A percentile compares a stretch with the other conserved stretches of the same genome.
Conservation (phyloP, 371 early-diverging fungal species). For the Syncephalastrum sp. region DNA sequence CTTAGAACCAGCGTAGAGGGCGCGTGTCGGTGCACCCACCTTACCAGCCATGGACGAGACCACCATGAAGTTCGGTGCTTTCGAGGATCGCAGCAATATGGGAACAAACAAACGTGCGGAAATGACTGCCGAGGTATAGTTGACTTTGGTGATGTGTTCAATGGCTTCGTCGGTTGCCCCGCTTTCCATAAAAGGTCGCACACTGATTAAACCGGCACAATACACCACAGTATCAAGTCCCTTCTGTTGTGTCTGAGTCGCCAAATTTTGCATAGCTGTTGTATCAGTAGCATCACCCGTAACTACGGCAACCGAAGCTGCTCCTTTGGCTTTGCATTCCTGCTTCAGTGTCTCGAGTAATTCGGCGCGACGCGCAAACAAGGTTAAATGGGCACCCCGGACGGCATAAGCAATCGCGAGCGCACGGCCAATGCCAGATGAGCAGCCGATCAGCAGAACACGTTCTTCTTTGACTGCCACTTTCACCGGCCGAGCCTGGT, state of each 20-base stretch:
- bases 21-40: conserved; percentile 80
- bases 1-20: conserved; percentile 80
- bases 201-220: conserved; percentile 72
- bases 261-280: conserved; percentile 19
- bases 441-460: conserved; percentile 79
- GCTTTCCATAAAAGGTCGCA: conserved; percentile 51
- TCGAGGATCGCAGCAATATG: conserved; percentile 43
- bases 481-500: no score
- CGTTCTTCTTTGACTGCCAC: conserved; percentile 38
- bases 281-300: conserved; percentile 39
- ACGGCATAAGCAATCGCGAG: conserved; percentile 71
- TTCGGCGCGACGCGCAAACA: conserved; percentile 65
- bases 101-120: conserved; percentile 63
- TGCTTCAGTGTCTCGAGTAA: conserved; percentile 49
- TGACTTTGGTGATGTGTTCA: conserved; percentile 56
- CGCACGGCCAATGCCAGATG: conserved; percentile 78
- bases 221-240: conserved; percentile 67
- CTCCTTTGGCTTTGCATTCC: conserved; percentile 43
- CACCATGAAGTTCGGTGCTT: conserved; percentile 64
- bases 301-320: conserved; percentile 15
- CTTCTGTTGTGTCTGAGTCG: conserved; percentile 21
- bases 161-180: conserved; percentile 26
- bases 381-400: conserved; percentile 65
- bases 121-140: conserved; percentile 64
- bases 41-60: conserved; percentile 83